phyloP scores from a whole-genome alignment of 768 basidiomycete species.

The Calvatia gigantea region DNA sequence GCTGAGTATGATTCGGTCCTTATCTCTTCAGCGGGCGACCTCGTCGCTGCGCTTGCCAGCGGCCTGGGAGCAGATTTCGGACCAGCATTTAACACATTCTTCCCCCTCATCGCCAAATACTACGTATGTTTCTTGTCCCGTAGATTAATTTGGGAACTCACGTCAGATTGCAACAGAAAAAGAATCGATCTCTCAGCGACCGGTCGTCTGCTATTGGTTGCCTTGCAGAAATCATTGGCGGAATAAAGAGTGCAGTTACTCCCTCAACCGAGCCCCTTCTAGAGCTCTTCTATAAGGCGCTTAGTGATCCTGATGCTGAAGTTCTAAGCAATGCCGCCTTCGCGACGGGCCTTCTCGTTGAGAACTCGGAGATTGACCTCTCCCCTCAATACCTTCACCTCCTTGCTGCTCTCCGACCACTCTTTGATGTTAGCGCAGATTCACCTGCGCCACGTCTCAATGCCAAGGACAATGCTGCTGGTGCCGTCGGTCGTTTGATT shows the following conservation, averaged over 20 bases:
- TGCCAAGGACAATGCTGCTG: conserved; percentile 95
- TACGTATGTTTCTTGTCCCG: conserved; percentile 57
- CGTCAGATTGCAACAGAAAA: conserved; percentile 49
- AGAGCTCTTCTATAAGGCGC: conserved; percentile 79
- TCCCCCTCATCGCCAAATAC: conserved; percentile 86
- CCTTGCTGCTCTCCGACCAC: conserved; percentile 73
- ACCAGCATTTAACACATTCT: conserved; percentile 80
- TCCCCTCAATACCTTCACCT: conserved; percentile 76
- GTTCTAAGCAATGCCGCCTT: conserved; percentile 97
- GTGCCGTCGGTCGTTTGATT: conserved; percentile 88
- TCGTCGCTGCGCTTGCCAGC: conserved; percentile 84
- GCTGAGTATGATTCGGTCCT: conserved; percentile 97
- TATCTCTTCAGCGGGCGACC: conserved; percentile 90
- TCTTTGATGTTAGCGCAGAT: conserved; percentile 68
- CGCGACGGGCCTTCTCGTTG: conserved; percentile 86
- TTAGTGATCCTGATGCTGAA: conserved; percentile 84
- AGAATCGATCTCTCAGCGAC: conserved; percentile 84
- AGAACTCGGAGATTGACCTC: conserved; percentile 80
- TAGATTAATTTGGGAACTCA: not conserved
- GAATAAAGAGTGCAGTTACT: conserved; percentile 84
- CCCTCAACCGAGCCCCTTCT: conserved; percentile 79
- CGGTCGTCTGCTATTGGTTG: conserved; percentile 91
- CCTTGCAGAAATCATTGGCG: conserved; percentile 92
- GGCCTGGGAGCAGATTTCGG: conserved; percentile 85
- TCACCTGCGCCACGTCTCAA: conserved; percentile 68